These are phyloP conservation scores for Aurinia saxatilis DNA, from an alignment of 345 rosid species.

Conservation along the genomic window DNA sequence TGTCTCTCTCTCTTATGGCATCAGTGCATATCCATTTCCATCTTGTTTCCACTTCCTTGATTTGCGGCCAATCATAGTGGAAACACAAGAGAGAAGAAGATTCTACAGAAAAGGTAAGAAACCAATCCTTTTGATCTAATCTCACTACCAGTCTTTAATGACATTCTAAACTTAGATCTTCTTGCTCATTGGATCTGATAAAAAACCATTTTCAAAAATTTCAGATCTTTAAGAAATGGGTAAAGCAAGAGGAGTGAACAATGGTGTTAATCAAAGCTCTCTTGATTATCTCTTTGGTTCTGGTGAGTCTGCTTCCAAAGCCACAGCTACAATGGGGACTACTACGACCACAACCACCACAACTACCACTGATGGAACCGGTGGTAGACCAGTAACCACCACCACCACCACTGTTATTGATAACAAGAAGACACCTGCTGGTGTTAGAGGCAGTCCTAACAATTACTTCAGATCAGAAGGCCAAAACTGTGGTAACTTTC, in stretches of 20 bases:
- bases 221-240: slow-evolving; percentile 30
- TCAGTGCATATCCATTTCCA: neutral
- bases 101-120: slow-evolving; percentile 9
- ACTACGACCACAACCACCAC: slow-evolving; percentile 31
- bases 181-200: slow-evolving; percentile 17
- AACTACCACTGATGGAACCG: slow-evolving; percentile 29
- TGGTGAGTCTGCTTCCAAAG: slow-evolving; percentile 41
- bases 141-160: slow-evolving; percentile 1
- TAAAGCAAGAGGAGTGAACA: slow-evolving; percentile 61
- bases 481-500: slow-evolving; percentile 77
- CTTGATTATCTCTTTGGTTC: slow-evolving; percentile 77
- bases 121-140: slow-evolving; percentile 19
- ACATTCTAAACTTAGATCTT: neutral
- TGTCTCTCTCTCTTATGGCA: neutral
- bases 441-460: slow-evolving; percentile 58
- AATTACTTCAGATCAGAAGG: slow-evolving; percentile 77
- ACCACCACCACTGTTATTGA: slow-evolving; percentile 37
- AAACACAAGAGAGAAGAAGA: slow-evolving; percentile 11
- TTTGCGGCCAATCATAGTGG: slow-evolving; percentile 12
- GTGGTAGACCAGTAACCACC: slow-evolving; percentile 27
- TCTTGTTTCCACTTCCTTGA: slow-evolving; percentile 16
- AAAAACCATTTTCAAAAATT: neutral
- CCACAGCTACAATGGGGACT: slow-evolving; percentile 27
- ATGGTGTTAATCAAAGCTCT: slow-evolving; percentile 92
- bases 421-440: slow-evolving; percentile 55